A percentile compares a stretch with the other conserved stretches of the same genome.
phyloP scores from a whole-genome alignment of 2,329 filamentous ascomycete genomes.

The Penicillium griseofulvum region DNA sequence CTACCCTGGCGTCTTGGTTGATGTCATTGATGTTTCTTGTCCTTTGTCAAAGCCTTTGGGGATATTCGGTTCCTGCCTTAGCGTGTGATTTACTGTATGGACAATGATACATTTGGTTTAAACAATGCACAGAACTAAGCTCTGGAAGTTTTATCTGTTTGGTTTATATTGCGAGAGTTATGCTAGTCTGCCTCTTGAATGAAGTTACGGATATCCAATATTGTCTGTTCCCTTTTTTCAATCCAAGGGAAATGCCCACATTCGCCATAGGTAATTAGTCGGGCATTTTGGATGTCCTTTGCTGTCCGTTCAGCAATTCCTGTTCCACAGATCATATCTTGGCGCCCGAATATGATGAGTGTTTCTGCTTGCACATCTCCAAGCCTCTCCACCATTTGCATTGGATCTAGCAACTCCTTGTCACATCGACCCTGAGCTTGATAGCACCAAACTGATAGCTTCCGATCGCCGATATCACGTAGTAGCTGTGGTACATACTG shows the following conservation, averaged over 20 bases:
- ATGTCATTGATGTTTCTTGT: conserved; percentile 10
- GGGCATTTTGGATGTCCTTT: conserved; percentile 6
- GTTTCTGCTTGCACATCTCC: conserved; percentile 23
- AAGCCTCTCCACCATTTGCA: conserved; percentile 20
- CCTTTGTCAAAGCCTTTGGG: conserved; percentile 6
- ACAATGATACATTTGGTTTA: conserved; percentile 11
- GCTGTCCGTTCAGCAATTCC: conserved; percentile 19
- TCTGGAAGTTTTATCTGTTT: neutral
- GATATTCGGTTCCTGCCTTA: conserved; percentile 7
- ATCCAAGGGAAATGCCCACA: conserved; percentile 33
- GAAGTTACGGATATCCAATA: conserved; percentile 17
- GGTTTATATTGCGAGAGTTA: neutral
- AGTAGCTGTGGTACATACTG: neutral
- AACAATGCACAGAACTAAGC: conserved; percentile 17
- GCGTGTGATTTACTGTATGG: conserved; percentile 22
- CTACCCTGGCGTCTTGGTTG: conserved; percentile 28
- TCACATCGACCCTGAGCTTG: conserved; percentile 2
- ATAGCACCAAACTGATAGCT: neutral
- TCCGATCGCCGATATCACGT: neutral
- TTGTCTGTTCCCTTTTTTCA: conserved; percentile 17
- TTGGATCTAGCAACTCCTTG: neutral
- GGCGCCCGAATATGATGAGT: conserved; percentile 25
- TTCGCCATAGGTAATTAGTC: conserved; percentile 3
- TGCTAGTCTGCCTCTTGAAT: conserved; percentile 6
- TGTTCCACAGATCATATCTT: conserved; percentile 24